These are phyloP conservation scores for Cornus suecica DNA, from an alignment of 148 eudicot genomes.

Conservation along the genomic window DNA sequence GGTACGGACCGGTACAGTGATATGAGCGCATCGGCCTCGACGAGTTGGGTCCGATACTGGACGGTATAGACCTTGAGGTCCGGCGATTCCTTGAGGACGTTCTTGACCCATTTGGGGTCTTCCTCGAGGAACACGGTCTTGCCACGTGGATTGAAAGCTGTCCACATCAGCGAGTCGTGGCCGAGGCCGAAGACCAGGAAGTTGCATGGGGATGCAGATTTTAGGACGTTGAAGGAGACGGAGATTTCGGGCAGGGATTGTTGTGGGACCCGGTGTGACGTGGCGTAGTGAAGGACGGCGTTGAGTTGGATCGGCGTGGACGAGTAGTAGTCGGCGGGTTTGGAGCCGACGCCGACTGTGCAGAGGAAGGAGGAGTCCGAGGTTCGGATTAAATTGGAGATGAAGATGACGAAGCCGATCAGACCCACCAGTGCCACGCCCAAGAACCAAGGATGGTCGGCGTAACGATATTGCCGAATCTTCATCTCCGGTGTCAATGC, in stretches of 20 bases:
- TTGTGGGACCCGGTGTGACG: constrained; percentile 38
- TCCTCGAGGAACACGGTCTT: constrained; percentile 42
- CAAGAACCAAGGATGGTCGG: constrained; percentile 9
- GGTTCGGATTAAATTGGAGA: constrained; percentile 4
- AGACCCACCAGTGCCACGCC: neutral
- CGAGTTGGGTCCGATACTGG: constrained; percentile 25
- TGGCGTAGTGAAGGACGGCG: constrained; percentile 47
- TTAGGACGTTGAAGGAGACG: constrained; percentile 25
- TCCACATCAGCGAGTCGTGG: constrained; percentile 50
- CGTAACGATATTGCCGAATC: neutral
- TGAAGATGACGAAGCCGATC: constrained; percentile 3
- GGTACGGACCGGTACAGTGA: constrained; percentile 18
- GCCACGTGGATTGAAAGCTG: constrained; percentile 37
- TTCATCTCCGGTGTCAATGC: neutral
- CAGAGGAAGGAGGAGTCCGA: neutral
- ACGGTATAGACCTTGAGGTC: constrained; percentile 25
- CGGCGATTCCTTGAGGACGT: constrained; percentile 26
- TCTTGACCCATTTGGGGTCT: constrained; percentile 32
- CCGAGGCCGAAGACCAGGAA: constrained; percentile 47
- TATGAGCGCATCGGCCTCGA: constrained; percentile 23
- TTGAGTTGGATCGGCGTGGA: constrained; percentile 19
- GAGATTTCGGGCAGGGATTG: constrained; percentile 27
- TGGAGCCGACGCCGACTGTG: neutral
- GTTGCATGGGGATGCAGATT: constrained; percentile 25
- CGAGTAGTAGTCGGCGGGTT: neutral